phyloP scores from a whole-genome alignment of 2,329 filamentous ascomycete species.

The Trichoderma sp. region DNA sequence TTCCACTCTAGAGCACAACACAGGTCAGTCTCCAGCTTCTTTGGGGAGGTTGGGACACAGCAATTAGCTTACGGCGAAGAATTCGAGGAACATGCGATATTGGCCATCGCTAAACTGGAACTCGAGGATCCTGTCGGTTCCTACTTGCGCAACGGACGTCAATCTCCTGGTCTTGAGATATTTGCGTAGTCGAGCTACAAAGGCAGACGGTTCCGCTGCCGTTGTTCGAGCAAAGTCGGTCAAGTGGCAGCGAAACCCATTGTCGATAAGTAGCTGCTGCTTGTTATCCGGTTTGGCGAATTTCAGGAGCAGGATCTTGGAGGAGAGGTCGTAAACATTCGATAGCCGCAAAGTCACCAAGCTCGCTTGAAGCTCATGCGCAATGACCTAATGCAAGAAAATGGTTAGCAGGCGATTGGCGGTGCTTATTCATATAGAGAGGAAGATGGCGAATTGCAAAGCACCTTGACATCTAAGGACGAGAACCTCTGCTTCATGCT shows the following conservation, averaged over 20 bases:
- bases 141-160: conserved; percentile 77
- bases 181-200: conserved; percentile 82
- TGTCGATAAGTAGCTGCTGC: conserved; percentile 88
- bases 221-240: conserved; percentile 88
- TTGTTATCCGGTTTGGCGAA: conserved; percentile 87
- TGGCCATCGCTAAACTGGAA: conserved; percentile 88
- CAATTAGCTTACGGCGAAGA: conserved; percentile 63
- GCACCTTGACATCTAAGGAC: conserved; percentile 71
- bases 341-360: conserved; percentile 77
- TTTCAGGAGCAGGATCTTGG: conserved; percentile 92
- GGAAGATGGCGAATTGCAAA: neutral
- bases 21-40: neutral
- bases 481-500: conserved; percentile 78
- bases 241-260: conserved; percentile 91
- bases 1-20: conserved; percentile 59
- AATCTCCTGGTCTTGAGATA: conserved; percentile 81
- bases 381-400: conserved; percentile 66
- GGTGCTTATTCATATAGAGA: neutral
- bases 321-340: conserved; percentile 95
- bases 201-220: conserved; percentile 76
- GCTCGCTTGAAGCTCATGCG: conserved; percentile 79
- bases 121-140: conserved; percentile 90
- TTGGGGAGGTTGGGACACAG: too few relatives aligned
- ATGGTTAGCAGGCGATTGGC: neutral
- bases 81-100: conserved; percentile 86